These are phyloP conservation scores for Sistotremastrum suecicum DNA, from an alignment of 768 basidiomycete species.

Conservation along the genomic window DNA sequence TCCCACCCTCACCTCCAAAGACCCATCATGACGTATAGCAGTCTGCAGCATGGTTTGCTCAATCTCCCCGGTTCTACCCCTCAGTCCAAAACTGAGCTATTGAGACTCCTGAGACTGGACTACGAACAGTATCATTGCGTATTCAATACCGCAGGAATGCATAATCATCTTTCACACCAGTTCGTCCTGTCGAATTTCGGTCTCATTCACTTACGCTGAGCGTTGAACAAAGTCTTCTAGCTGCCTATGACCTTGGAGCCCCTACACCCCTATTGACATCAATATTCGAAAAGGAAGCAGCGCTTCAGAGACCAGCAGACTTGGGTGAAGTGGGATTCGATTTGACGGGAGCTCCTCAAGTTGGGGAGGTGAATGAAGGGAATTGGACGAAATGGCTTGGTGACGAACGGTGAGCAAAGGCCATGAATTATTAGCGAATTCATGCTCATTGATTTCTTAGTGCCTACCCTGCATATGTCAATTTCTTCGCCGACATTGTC, in stretches of 20 bases:
- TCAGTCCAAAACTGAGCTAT: constrained; percentile 25
- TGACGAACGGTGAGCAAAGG: constrained; percentile 25
- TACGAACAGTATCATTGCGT: constrained; percentile 37
- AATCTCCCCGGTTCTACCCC: constrained; percentile 32
- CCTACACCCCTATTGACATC: constrained; percentile 29
- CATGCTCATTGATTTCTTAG: constrained; percentile 15
- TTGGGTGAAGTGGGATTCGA: constrained; percentile 20
- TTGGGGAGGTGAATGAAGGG: constrained; percentile 20
- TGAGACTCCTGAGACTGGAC: constrained; percentile 34
- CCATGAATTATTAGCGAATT: constrained; percentile 18
- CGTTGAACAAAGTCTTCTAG: constrained; percentile 26
- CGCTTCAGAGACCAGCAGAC: constrained; percentile 25
- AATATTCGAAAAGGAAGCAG: constrained; percentile 30
- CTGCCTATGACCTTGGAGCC: constrained; percentile 44
- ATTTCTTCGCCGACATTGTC: constrained; percentile 26
- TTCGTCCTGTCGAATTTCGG: constrained; percentile 15
- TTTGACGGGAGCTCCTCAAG: constrained; percentile 11
- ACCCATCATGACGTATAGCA: too few species aligned
- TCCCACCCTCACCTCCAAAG: too few species aligned
- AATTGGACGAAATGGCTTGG: constrained; percentile 39
- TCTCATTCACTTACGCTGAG: background rate
- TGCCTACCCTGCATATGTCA: constrained; percentile 16
- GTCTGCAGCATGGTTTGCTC: constrained; percentile 23
- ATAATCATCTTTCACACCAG: constrained; percentile 52
- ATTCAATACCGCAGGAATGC: constrained; percentile 28